Evolutionary conservation across 1,139 yeast genomes (phyloP).

Genomic region (Pichia kudriavzevii): DNA sequence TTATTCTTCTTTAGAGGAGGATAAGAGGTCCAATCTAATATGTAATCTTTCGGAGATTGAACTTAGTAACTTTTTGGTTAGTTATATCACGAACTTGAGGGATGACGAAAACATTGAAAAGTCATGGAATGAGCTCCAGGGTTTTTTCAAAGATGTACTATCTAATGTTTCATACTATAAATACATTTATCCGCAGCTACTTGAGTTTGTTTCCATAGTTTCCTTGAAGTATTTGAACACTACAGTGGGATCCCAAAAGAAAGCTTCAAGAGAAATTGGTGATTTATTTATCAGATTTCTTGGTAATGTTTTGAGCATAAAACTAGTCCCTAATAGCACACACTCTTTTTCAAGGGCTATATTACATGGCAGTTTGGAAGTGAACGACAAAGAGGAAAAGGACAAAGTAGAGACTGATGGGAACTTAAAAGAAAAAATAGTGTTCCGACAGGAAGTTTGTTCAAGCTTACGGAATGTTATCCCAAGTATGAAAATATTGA

Average conservation of each 20-base stretch:
- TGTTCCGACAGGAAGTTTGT: conserved; percentile 33
- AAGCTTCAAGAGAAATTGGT: conserved; percentile 55
- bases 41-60: conserved; percentile 36
- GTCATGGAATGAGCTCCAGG: conserved; percentile 51
- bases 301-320: conserved; percentile 32
- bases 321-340: conserved; percentile 11
- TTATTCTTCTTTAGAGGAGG: conserved; percentile 27
- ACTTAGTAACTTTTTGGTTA: conserved; percentile 45
- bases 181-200: conserved; percentile 42
- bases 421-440: conserved; percentile 13
- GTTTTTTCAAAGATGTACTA: conserved; percentile 53
- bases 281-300: conserved; percentile 57
- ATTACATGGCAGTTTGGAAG: conserved; percentile 2
- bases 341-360: conserved; percentile 10
- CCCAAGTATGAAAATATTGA: conserved; percentile 35
- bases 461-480: conserved; percentile 33
- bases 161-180: conserved; percentile 44
- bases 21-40: conserved; percentile 36
- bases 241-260: conserved; percentile 55
- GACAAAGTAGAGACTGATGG: not conserved
- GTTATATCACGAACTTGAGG: conserved; percentile 48
- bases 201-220: conserved; percentile 44
- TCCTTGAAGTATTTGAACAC: conserved; percentile 50
- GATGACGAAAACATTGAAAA: conserved; percentile 75
- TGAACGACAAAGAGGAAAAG: not conserved